Percentiles rank a stretch among this genome's conserved stretches.
phyloP scores from a whole-genome alignment of 805 yeast species.

The Lachancea mirantina region DNA sequence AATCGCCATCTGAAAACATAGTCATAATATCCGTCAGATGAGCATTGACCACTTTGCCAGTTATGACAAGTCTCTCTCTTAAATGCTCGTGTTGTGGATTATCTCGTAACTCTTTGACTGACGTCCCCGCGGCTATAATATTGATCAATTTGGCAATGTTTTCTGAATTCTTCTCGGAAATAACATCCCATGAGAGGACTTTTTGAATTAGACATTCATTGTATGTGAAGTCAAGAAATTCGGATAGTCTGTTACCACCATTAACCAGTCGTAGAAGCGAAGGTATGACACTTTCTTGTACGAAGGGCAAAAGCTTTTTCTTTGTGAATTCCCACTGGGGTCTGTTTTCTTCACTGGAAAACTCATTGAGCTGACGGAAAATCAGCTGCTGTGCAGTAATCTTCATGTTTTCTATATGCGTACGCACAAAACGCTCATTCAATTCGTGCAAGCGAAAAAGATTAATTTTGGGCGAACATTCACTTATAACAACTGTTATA shows the following conservation, averaged over 20 bases:
- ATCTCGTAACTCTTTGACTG: conserved; percentile 15
- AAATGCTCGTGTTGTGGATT: conserved; percentile 19
- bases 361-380: conserved; percentile 15
- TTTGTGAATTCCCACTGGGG: conserved; percentile 20
- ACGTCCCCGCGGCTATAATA: conserved; percentile 22
- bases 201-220: conserved; percentile 15
- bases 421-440: conserved; percentile 15
- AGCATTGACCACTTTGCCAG: conserved; percentile 26
- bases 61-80: conserved; percentile 23
- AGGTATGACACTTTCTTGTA: conserved; percentile 17
- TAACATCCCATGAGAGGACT: conserved; percentile 26
- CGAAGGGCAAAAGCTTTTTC: conserved; percentile 19
- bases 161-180: conserved; percentile 29
- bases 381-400: conserved; percentile 12
- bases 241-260: no score
- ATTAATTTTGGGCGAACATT: conserved; percentile 3
- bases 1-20: conserved; percentile 36
- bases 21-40: conserved; percentile 38
- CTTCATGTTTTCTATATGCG: conserved; percentile 15
- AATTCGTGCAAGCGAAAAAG: conserved; percentile 20
- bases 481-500: conserved; percentile 12
- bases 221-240: conserved; percentile 18
- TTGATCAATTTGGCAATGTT: conserved; percentile 24
- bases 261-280: conserved; percentile 8
- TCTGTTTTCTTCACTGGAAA: conserved; percentile 17